Evolutionary conservation across 2,329 filamentous ascomycete species (phyloP), one percentile per base, ranked within the genome.

Genomic region (Fusarium sp.): DNA sequence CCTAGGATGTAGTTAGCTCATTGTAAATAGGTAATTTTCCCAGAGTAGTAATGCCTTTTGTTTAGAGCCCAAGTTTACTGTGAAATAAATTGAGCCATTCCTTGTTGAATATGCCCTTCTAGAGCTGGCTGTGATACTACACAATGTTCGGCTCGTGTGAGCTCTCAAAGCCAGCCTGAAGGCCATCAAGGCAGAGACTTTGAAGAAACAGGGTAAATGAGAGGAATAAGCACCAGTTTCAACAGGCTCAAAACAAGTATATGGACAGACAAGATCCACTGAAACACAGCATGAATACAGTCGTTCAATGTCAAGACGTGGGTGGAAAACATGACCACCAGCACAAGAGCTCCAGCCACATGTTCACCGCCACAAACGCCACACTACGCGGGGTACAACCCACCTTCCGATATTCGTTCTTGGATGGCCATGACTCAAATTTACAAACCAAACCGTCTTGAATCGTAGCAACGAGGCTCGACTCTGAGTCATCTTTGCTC

Each of bases 381-480:
- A 43, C 58, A 56, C 39, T 20, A 57, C 54, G 31, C 50, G 50
- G 50, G 50, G 50, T 54, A 54, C 50, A 54, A 31, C 33, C 54
- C 76, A 37, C 63, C 66, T 69, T 74, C 72, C 71, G 71, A 73
- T 66, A 27, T 58, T 67, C 69, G 66, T 67, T 56, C 68, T 65
- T 65, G 57, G 52, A 67, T 61, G 66, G 56, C 39, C 39, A 43
- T 79, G 78, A 79, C 77, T 79, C 76, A 79, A 78, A 70, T 72
- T 78, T 54, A 54, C 50, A 31, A 54, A n/a, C 50, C 50, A 54
- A 20, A 13, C 6, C 50, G 50, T 31, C 50, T 68, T 65, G 68
- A 67, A 74, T 62, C 66, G 56, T 54, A 56, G 63, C 48, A 70
- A 67, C 58, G 59, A 74, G 72, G 71, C 76, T 72, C 65, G 52